phyloP scores from a whole-genome alignment of 495 filamentous ascomycete species.

The Podospora fimiseda region DNA sequence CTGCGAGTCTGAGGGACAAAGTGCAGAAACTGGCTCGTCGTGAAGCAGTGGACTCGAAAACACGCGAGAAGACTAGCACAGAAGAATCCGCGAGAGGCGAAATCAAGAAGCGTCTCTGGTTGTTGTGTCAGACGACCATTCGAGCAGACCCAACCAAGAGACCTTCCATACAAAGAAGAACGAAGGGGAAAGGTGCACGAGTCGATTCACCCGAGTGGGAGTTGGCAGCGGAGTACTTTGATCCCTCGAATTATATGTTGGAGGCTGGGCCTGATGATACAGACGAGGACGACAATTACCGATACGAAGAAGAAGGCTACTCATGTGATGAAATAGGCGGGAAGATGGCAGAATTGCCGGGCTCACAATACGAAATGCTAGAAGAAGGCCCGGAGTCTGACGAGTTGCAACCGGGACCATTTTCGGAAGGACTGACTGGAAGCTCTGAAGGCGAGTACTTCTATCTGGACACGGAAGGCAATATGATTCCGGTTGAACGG shows the following conservation, averaged over 20 bases:
- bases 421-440: not conserved
- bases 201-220: not conserved
- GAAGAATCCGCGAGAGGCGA: conserved; percentile 3
- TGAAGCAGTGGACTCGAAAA: too few relatives aligned
- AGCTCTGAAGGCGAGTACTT: conserved; percentile 24
- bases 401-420: not conserved
- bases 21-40: not conserved
- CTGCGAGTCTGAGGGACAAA: conserved; percentile 21
- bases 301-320: not conserved
- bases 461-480: conserved; percentile 22
- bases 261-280: not conserved
- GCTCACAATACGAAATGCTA: too few relatives aligned
- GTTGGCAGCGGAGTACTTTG: not conserved
- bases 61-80: not conserved
- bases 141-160: conserved; percentile 9
- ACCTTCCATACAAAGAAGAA: not conserved
- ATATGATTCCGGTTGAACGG: conserved; percentile 12
- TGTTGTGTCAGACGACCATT: conserved; percentile 22
- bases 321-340: not conserved
- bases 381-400: not conserved
- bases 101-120: conserved; percentile 17
- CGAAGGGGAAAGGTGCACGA: not conserved
- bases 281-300: not conserved
- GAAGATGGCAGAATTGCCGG: not conserved
- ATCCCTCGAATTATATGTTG: not conserved